Evolutionary conservation across 352 stramenopile genomes (phyloP), one percentile per base, ranked within the genome.

Genomic region (Globisporangium spiculum): DNA sequence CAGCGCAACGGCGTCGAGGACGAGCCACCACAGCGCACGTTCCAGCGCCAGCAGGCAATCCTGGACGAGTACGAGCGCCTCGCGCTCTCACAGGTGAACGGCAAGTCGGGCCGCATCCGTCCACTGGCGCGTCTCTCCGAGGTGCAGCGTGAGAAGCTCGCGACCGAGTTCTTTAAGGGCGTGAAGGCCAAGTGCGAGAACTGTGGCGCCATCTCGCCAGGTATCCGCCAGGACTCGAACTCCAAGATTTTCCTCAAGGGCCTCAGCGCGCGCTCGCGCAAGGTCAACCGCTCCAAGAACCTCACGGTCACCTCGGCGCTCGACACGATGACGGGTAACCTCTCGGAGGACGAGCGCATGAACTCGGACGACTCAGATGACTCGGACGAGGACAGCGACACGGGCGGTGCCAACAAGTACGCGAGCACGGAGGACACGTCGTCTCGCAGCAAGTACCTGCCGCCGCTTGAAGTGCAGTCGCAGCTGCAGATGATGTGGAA

Each of bases 201-300:
- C 83, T 99, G 98, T 72, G 90, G 90, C 44, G 97, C 97, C 27
- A 97, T 97, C 67, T 98, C 86, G 38, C 96, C 97, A 4, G 93
- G 87, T 52, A 74, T 99, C n/a, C 87, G 98, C 56, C 98, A 99
- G 76, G 98, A 99, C 81, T 91, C 94, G 18, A 94, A 84, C 64
- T 96, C 97, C 68, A 99, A 99, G 75, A 96, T 99, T 66, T 99
- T 99, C 79, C 84, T 98, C 34, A 97, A 96, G 73, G 78, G 81
- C 24, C 81, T 97, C 12, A 97, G 85, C 54, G 76, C 83, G 27
- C 86, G 86, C 27, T 89, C 86, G 65, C 84, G 88, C 64, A 93
- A 90, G 68, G 79, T 92, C 41, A 92, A 96, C 73, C 80, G 86
- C 67, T 84, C 83, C 14, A 93, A 93, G 74, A 92, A 94, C 73